Evolutionary conservation across 345 rosid genomes (phyloP).

Genomic region (Hypericum androsaemum): DNA sequence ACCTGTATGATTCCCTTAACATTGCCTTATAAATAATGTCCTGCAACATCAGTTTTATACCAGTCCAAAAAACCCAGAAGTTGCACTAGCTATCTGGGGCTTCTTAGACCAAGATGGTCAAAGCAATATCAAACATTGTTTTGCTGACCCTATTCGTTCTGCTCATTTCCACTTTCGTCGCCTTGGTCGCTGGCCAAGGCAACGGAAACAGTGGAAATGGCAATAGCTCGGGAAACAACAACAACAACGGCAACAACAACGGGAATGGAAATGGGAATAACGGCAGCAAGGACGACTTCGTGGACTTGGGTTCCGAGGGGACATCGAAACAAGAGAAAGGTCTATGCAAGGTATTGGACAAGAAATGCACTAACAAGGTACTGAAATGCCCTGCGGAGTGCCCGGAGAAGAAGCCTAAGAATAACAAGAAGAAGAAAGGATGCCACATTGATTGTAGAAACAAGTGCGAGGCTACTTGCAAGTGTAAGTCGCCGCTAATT

Average conservation of each 20-base stretch:
- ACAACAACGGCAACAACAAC: background rate
- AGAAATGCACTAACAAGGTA: constrained; percentile 25
- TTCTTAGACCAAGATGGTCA: constrained; percentile 6
- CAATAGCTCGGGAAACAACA: background rate
- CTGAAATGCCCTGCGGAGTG: constrained; percentile 65
- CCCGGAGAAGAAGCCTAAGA: constrained; percentile 51
- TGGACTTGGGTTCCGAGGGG: constrained; percentile 13
- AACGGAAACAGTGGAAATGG: constrained; percentile 7
- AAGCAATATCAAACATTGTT: constrained; percentile 12
- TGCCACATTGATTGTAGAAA: constrained; percentile 62
- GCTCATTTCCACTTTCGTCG: constrained; percentile 26
- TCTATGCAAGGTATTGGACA: constrained; percentile 28
- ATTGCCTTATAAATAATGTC: too few species aligned
- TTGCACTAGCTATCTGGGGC: too few species aligned
- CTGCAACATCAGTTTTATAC: too few species aligned
- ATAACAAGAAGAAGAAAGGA: constrained; percentile 52
- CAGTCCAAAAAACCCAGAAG: too few species aligned
- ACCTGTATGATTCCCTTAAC: too few species aligned
- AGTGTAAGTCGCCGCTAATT: constrained; percentile 34
- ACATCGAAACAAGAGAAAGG: constrained; percentile 43
- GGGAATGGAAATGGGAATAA: background rate
- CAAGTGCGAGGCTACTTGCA: constrained; percentile 80
- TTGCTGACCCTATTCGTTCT: constrained; percentile 25
- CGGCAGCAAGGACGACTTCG: constrained; percentile 20
- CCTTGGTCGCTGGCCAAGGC: constrained; percentile 12